Conservation (phyloP, 164 flowering plant genomes). For the Echeveria elegans region DNA sequence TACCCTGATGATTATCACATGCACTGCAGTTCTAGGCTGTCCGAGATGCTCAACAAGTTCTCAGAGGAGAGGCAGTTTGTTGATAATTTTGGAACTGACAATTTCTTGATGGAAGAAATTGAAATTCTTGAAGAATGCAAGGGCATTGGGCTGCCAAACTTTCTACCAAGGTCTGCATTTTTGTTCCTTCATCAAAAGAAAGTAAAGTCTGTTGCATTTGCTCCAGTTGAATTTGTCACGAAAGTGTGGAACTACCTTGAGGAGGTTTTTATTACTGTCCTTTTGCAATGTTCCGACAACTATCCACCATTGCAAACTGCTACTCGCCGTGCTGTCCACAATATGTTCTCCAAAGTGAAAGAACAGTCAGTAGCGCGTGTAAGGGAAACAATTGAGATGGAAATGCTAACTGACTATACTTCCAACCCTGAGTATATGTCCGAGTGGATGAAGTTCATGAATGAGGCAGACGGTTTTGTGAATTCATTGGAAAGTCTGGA, state of each 20-base stretch:
- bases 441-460: constrained; percentile 20
- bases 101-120: constrained; percentile 25
- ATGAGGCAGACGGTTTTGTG: neutral
- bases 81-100: neutral
- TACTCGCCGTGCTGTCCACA: constrained; percentile 13
- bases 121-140: constrained; percentile 21
- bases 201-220: constrained; percentile 9
- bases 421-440: constrained; percentile 20
- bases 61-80: constrained; percentile 12
- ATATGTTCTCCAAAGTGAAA: constrained; percentile 17
- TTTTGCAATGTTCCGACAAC: constrained; percentile 15
- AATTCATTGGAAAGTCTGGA: neutral
- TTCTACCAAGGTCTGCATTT: constrained; percentile 25
- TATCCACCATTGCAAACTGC: constrained; percentile 21
- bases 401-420: constrained; percentile 28
- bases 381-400: constrained; percentile 29
- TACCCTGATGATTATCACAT: constrained; percentile 19
- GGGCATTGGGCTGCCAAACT: constrained; percentile 30
- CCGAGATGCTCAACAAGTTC: constrained; percentile 22
- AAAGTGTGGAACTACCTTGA: constrained; percentile 22
- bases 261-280: constrained; percentile 14
- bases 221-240: constrained; percentile 15
- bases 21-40: constrained; percentile 23
- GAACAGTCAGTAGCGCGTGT: constrained; percentile 11
- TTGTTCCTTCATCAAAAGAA: constrained; percentile 11